Conservation (phyloP, 805 yeast species). For the Cephaloascus fragrans region DNA sequence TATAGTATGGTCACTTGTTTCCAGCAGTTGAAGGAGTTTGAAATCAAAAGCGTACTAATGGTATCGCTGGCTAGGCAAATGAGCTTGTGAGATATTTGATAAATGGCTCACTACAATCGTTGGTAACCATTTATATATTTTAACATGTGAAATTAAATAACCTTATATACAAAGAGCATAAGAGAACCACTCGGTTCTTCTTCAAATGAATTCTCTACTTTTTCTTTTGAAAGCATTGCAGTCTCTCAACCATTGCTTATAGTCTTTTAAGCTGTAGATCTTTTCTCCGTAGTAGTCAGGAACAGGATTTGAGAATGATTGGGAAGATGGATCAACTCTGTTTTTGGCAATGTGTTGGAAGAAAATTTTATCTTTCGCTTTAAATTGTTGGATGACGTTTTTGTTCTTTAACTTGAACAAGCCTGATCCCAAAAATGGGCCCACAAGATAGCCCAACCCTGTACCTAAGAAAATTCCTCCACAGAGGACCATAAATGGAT, state of each 20-base stretch:
- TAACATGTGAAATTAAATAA: too few relatives aligned
- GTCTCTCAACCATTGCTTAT: conserved; percentile 94
- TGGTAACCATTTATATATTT: too few relatives aligned
- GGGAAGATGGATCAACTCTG: conserved; percentile 59
- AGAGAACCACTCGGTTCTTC: too few relatives aligned
- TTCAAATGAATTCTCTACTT: conserved; percentile 59
- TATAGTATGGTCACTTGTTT: too few relatives aligned
- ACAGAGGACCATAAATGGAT: conserved; percentile 73
- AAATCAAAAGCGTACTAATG: too few relatives aligned
- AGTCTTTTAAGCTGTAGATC: conserved; percentile 75
- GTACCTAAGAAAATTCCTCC: conserved; percentile 69
- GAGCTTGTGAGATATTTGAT: too few relatives aligned
- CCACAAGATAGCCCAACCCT: conserved; percentile 68
- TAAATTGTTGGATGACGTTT: conserved; percentile 18
- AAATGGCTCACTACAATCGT: too few relatives aligned
- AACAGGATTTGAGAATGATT: conserved; percentile 86
- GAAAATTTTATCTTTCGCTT: conserved; percentile 2
- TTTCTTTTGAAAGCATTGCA: conserved; percentile 85
- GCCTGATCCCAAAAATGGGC: conserved; percentile 72
- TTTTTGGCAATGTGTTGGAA: conserved; percentile 1
- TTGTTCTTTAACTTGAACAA: conserved; percentile 51
- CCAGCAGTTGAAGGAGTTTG: too few relatives aligned
- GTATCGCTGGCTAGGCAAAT: too few relatives aligned
- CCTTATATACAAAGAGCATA: too few relatives aligned
- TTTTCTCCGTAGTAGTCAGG: conserved; percentile 99